phyloP scores from a whole-genome alignment of 129 eudicot species.

The Erigeron canadensis region DNA sequence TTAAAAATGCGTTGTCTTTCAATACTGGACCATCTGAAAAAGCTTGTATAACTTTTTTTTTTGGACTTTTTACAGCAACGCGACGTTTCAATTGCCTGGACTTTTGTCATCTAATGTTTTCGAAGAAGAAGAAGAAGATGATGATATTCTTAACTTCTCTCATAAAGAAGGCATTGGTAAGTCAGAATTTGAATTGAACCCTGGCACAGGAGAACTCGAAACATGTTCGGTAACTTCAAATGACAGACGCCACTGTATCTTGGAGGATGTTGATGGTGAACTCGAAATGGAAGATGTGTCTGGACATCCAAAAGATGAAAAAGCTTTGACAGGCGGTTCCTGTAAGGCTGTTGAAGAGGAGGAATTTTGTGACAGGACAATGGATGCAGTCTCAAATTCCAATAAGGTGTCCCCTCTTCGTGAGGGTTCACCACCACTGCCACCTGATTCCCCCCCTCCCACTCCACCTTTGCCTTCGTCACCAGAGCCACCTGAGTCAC shows the following conservation, averaged over 20 bases:
- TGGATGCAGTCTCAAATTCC: conserved; percentile 39
- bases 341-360: conserved; percentile 29
- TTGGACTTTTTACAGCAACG: conserved; percentile 59
- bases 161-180: conserved; percentile 37
- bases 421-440: conserved; percentile 84
- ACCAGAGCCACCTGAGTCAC: conserved; percentile 56
- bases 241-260: conserved; percentile 79
- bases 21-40: conserved; percentile 8
- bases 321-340: conserved; percentile 26
- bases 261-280: conserved; percentile 96
- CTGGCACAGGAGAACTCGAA: conserved; percentile 42
- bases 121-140: conserved; percentile 78
- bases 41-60: conserved; percentile 10
- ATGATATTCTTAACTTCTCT: conserved; percentile 38
- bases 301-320: conserved; percentile 66
- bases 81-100: conserved; percentile 84
- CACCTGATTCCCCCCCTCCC: conserved; percentile 74
- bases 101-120: conserved; percentile 58
- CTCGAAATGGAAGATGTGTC: conserved; percentile 99
- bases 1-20: background rate
- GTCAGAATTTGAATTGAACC: conserved; percentile 37
- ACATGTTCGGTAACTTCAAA: conserved; percentile 48
- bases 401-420: conserved; percentile 46
- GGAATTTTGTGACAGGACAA: conserved; percentile 28
- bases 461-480: conserved; percentile 90